Conservation (phyloP, 2,329 filamentous ascomycete genomes). For the Thelonectria discophora region DNA sequence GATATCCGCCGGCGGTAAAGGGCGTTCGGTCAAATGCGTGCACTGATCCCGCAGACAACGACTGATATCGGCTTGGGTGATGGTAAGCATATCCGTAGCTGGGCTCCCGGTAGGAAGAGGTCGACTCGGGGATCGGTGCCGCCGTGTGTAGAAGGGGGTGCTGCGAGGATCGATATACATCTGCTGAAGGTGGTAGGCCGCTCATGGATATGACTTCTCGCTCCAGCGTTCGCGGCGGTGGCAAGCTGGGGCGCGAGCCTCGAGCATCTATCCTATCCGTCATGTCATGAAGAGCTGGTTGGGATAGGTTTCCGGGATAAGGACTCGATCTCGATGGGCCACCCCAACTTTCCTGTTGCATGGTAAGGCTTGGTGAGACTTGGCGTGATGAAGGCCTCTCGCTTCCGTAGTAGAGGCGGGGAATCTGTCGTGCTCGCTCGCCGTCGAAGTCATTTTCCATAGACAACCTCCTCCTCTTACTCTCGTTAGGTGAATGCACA, state of each 20-base stretch:
- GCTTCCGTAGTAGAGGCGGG: constrained; percentile 55
- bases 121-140: constrained; percentile 45
- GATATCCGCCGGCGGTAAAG: constrained; percentile 54
- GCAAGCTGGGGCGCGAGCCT: constrained; percentile 53
- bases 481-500: constrained; percentile 57
- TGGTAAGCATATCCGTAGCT: constrained; percentile 53
- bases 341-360: constrained; percentile 48
- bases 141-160: constrained; percentile 35
- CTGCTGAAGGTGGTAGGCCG: constrained; percentile 46
- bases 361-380: constrained; percentile 47
- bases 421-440: constrained; percentile 55
- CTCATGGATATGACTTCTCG: constrained; percentile 45
- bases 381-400: constrained; percentile 45
- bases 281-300: constrained; percentile 44
- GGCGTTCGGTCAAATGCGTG: constrained; percentile 55
- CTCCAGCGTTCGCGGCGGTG: constrained; percentile 50
- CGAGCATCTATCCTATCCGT: constrained; percentile 49
- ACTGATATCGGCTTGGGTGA: constrained; percentile 56
- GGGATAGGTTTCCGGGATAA: constrained; percentile 42
- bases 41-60: constrained; percentile 55
- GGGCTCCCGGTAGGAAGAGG: constrained; percentile 45
- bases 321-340: constrained; percentile 46
- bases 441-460: constrained; percentile 52
- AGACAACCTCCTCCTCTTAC: constrained; percentile 58
- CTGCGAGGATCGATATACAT: constrained; percentile 49